Base-by-base conservation (phyloP, 2,329 filamentous ascomycete species). In the Fusarium gaditjirri region DNA sequence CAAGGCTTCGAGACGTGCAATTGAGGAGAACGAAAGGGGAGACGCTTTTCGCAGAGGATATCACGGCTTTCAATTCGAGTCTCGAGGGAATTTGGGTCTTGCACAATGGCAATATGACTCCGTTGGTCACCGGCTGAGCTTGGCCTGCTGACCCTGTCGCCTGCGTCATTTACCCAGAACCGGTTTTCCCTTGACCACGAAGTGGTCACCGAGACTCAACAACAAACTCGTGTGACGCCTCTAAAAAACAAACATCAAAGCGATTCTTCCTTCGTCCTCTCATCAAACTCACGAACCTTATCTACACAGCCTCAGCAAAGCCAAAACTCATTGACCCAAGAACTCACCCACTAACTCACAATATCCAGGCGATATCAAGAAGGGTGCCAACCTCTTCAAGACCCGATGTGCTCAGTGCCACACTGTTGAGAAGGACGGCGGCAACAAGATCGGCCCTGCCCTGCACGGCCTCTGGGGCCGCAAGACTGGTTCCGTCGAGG, bases 331-430 rank as follows among this genome's bases (percentile, higher is more conserved):
- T 38, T 41, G 21, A 44, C 27, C 6, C 12, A 33, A 52, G 42
- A 13, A n/a, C 50, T 42, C 33, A 29, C 55, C 38, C 44, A 65
- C 82, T 83, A 75, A 84, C 54, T 71, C 52, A 46, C 31, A 35
- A n/a, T 60, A 71, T 38, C 56, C 97, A 95, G 95, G 94, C 89
- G 94, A 98, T 86, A 81, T 88, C 81, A 94, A 95, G 89, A 98
- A 98, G 93, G 95, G 95, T 90, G 95, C 94, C 86, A 93, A 92
- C 89, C 94, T 98, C 83, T 98, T 98, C 94, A 97, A 98, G 91
- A 98, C 95, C 78, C 92, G 96, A 84, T 99, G 96, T 89, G 93
- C 94, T 77, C 94, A 98, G 88, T 99, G 96, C 93, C 96, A 99
- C 90, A 98, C 94, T 85, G 88, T 97, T 83, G 94, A 97, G 86